Base-by-base conservation (phyloP, 257 asterid genomes). In the Leptodermis oblonga region DNA sequence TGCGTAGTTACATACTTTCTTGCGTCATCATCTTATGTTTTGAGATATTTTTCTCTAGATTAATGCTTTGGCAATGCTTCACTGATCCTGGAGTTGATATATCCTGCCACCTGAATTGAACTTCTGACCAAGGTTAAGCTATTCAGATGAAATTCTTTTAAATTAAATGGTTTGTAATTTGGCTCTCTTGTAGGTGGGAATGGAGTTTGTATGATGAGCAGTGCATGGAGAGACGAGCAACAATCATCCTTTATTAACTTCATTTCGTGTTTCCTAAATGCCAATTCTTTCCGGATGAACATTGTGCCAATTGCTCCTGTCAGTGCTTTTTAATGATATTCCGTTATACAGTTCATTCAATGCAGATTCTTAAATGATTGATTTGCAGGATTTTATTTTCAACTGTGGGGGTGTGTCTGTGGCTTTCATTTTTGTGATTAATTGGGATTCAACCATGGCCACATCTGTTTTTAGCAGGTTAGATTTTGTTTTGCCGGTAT, bases 141-240 rank as follows among this genome's bases (percentile, higher is more conserved):
- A 58, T 67, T 36, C 78, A 59, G 66, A 48, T n/a, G 65, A 14
- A 18, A 13, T 33, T 34, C 2, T 60, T 13, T 20, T 48, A 67
- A 53, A 60, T 67, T 69, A 34, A 60, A 13, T 36, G 28, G 63
- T 60, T 49, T 10, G 49, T 33, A 17, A 20, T 55, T 54, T 65
- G 67, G 69, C 72, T 52, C 49, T 66, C 54, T 52, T 84, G 84
- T 83, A 91, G 97, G 86, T 66, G 63, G 81, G 76, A 82, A 60
- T 62, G 99, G 96, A 3, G 96, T 91, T 69, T 94, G 97, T 76
- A 86, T 94, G 65, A 91, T 91, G 97, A 85, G 88, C 70, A 85
- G 79, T 67, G 23, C 83, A 23, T 94, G 99, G 99, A 89, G 83
- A 71, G 86, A 85, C 58, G 88, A 73, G 56, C 99, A 89, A 7